Evolutionary conservation across 2,329 filamentous ascomycete genomes (phyloP), one percentile per base, ranked within the genome.

Genomic region (Sporothrix phasma): DNA sequence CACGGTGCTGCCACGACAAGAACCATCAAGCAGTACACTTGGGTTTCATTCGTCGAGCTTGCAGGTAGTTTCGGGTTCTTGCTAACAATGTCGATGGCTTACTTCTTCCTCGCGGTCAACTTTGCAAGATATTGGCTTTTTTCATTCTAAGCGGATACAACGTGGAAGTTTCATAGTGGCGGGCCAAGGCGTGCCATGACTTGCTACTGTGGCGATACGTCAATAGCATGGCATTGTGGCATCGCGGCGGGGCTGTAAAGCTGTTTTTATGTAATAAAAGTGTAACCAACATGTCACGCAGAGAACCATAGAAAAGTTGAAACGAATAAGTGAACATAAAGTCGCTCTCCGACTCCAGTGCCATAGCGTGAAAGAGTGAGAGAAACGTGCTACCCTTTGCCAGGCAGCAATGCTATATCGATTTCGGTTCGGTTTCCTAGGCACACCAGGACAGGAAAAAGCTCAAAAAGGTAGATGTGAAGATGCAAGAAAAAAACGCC

Each of bases 401-500:
- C 5, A 39, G 51, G 51, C 19, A 56, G n/a, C 29, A 34, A 58
- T 63, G 61, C 61, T 58, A 47, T 45, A 56, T 56, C 51, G 51
- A 39, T 24, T 56, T 56, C 51, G 31, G 51, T 39, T 56, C 19
- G 29, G 51, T 56, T 56, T n/a, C 37, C 53, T 41, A 64, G 29
- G 24, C 54, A 22, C 34, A 46, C 17, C 54, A 60, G 46, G 47
- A 64, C 47, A 60, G 43, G 24, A 19, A 59, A 64, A 45, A 34
- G 26, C 31, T 24, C 19, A 46, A 61, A 46, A 41, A 39, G 22
- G 31, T 15, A 41, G 47, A 62, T 15, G 22, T n/a, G 22, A 51
- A 62, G 31, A 46, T 34, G 26, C 58, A 53, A 39, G 31, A 61
- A 29, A 29, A 29, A 65, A 62, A 65, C 58, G 49, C 56, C 63